These are phyloP conservation scores for Begonia fuchsioides DNA, from an alignment of 306 rosid species.

Conservation along the genomic window DNA sequence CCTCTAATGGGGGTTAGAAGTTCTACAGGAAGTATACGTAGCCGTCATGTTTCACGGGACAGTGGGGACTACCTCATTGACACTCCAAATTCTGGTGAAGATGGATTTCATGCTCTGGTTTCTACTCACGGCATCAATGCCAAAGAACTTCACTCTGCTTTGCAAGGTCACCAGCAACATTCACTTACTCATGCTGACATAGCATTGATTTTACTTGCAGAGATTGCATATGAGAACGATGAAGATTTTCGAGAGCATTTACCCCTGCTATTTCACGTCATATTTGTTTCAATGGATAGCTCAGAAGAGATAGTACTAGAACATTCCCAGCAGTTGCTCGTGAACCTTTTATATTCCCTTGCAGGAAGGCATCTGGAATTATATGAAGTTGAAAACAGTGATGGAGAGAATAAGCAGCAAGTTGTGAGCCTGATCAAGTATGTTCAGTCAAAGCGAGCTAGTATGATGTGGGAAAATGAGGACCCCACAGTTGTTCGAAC, in stretches of 20 bases:
- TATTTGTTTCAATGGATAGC: slow-evolving; percentile 98
- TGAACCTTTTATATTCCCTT: slow-evolving; percentile 86
- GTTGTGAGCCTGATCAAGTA: slow-evolving; percentile 96
- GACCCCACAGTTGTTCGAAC: slow-evolving; percentile 89
- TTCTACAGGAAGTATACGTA: slow-evolving; percentile 87
- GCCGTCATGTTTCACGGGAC: slow-evolving; percentile 96
- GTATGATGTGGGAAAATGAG: slow-evolving; percentile 99
- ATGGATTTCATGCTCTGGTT: slow-evolving; percentile 52
- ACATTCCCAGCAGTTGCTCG: slow-evolving; percentile 98
- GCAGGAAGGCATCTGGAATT: slow-evolving; percentile 98
- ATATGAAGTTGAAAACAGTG: slow-evolving; percentile 93
- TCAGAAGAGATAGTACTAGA: slow-evolving; percentile 96
- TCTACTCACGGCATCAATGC: slow-evolving; percentile 66
- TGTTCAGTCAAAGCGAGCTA: slow-evolving; percentile 92
- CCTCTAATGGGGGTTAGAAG: slow-evolving; percentile 98
- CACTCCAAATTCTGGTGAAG: slow-evolving; percentile 98
- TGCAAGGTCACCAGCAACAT: slow-evolving; percentile 99
- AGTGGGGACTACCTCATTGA: slow-evolving; percentile 97
- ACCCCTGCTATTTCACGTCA: slow-evolving; percentile 92
- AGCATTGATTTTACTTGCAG: slow-evolving; percentile 94
- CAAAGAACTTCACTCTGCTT: slow-evolving; percentile 94
- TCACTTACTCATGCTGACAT: slow-evolving; percentile 96
- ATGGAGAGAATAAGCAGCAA: slow-evolving; percentile 98
- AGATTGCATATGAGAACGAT: slow-evolving; percentile 96
- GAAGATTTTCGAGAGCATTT: slow-evolving; percentile 98